These are phyloP conservation scores for Penicillium crustosum DNA, from an alignment of 2,329 filamentous ascomycete genomes.

Conservation along the genomic window DNA sequence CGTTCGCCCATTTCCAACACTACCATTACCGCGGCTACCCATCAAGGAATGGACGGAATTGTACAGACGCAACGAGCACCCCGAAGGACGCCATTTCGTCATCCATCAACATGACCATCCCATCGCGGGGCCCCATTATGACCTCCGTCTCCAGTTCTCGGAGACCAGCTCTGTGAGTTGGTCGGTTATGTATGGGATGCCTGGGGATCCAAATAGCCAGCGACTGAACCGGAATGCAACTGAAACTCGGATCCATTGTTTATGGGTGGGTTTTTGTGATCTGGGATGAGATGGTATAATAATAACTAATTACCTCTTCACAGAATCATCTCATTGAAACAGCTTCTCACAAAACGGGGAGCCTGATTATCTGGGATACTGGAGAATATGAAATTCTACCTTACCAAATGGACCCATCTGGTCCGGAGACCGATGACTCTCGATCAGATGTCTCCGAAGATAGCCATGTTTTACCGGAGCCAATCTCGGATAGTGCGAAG, in stretches of 20 bases:
- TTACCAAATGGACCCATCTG: constrained; percentile 34
- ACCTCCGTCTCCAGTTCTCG: constrained; percentile 69
- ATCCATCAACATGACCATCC: constrained; percentile 74
- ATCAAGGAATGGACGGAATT: constrained; percentile 47
- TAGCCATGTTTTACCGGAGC: constrained; percentile 2
- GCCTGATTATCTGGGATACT: constrained; percentile 63
- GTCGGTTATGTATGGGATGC: constrained; percentile 63
- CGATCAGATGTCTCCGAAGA: constrained; percentile 23
- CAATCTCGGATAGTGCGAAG: constrained; percentile 42
- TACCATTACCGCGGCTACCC: constrained; percentile 35
- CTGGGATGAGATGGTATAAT: neutral
- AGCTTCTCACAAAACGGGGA: constrained; percentile 55
- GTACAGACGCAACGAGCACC: constrained; percentile 50
- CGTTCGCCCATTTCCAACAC: constrained; percentile 25
- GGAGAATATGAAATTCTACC: constrained; percentile 59
- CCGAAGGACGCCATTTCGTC: constrained; percentile 60
- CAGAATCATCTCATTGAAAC: constrained; percentile 64
- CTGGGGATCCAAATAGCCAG: constrained; percentile 57
- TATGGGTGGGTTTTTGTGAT: constrained; percentile 52
- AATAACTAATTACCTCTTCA: neutral
- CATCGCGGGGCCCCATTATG: constrained; percentile 66
- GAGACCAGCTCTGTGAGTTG: constrained; percentile 64
- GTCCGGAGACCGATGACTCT: constrained; percentile 41
- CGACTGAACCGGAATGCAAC: constrained; percentile 60
- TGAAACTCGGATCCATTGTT: constrained; percentile 61